Evolutionary conservation across 129 eudicot genomes (phyloP), one percentile per base, ranked within the genome.

Genomic region (Pseudognaphalium luteoalbum): DNA sequence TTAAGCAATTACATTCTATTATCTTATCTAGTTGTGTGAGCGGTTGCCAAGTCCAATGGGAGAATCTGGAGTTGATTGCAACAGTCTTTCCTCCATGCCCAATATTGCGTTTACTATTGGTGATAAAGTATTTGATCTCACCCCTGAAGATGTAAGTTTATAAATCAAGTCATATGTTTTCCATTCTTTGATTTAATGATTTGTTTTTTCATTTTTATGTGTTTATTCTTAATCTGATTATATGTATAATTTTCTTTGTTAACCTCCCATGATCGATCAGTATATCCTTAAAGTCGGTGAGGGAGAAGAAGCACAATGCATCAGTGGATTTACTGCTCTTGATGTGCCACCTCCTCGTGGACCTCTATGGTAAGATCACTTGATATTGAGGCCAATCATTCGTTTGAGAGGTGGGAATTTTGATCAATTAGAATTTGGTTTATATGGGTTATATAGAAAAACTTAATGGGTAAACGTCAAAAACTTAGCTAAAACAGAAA

Each of bases 341-440:
- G 98, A 93, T 74, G 66, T 93, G 66, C 84, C 98, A 19, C 98
- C 98, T 69, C 96, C 96, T 51, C 91, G 83, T 68, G 96, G 96
- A 28, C 98, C 96, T 47, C 95, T 93, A 17, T 93, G 98, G 98
- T 93, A 90, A 47, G 15, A 22, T 67, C 28, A 12, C 22, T 52
- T 65, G 16, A 15, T 72, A 22, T 59, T 54, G 41, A 5, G 19
- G 32, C 7, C 66, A 72, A 28, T 3, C 17, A 19, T 67, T 21
- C 22, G 16, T 60, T 39, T 39, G 4, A 10, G 7, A 70, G 44
- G n/a, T 2, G 16, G 20, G 9, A 56, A 6, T 7, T 56, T n/a
- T 16, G 61, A 56, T 17, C 25, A 25, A n/a, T n/a, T 19, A n/a
- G 25, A 56, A 56, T 9, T 60, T 70, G 25, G 61, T 14, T 66